Conservation (phyloP, 2,329 filamentous ascomycete species). For the Karstenula rhodostoma region DNA sequence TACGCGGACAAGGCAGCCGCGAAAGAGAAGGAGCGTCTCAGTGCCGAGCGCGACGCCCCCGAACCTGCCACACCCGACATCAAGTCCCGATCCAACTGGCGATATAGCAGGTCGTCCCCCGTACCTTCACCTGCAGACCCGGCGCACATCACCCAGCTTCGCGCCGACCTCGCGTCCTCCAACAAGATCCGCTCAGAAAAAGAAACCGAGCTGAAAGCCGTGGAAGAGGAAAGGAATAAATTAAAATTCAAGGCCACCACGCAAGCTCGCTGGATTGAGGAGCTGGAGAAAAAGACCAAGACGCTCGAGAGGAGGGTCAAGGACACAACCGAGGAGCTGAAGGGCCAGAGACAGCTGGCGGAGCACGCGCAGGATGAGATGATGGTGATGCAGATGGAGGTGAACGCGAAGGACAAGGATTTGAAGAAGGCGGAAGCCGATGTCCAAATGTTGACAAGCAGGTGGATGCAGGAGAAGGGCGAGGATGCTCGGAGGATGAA, state of each 20-base stretch:
- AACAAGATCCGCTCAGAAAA: slow-evolving; percentile 76
- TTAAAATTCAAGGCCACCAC: slow-evolving; percentile 67
- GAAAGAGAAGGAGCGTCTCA: slow-evolving; percentile 34
- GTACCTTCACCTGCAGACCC: slow-evolving; percentile 21
- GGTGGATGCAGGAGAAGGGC: slow-evolving; percentile 90
- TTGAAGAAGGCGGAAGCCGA: slow-evolving; percentile 77
- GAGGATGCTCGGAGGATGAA: slow-evolving; percentile 92
- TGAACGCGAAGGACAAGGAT: slow-evolving; percentile 84
- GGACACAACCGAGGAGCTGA: slow-evolving; percentile 86
- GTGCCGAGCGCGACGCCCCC: slow-evolving; percentile 23
- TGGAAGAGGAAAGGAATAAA: slow-evolving; percentile 63
- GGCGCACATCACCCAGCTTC: slow-evolving; percentile 43
- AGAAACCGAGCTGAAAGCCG: slow-evolving; percentile 58
- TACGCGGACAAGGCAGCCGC: slow-evolving; percentile 56
- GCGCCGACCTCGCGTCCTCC: slow-evolving; percentile 76
- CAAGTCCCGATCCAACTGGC: slow-evolving; percentile 1
- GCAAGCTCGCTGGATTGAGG: slow-evolving; percentile 68
- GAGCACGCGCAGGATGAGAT: slow-evolving; percentile 94
- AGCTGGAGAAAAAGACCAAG: slow-evolving; percentile 69
- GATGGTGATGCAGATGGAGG: slow-evolving; percentile 83
- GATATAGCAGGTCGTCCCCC: slow-evolving; percentile 3
- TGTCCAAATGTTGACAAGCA: slow-evolving; percentile 86
- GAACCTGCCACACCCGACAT: slow-evolving; percentile 30
- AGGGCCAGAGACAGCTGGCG: slow-evolving; percentile 82
- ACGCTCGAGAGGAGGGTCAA: slow-evolving; percentile 71